Evolutionary conservation across 2,329 filamentous ascomycete species (phyloP).

Genomic region (Orbilia brochopaga): DNA sequence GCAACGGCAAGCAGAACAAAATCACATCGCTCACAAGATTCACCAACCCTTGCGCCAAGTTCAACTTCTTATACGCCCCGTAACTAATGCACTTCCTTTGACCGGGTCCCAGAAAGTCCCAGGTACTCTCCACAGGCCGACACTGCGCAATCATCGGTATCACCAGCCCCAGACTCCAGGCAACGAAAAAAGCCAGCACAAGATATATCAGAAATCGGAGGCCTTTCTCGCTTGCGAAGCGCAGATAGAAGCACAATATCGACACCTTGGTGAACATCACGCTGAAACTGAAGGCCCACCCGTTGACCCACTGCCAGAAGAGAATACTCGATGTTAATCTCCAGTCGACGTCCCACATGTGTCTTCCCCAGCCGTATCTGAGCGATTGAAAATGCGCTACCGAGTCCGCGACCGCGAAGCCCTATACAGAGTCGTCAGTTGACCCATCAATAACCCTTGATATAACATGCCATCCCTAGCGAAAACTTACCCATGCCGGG

Average conservation of each 20-base stretch:
- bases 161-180: conserved; percentile 39
- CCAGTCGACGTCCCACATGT: conserved; percentile 51
- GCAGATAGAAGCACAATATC: conserved; percentile 45
- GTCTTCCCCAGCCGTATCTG: conserved; percentile 42
- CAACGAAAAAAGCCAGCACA: conserved; percentile 35
- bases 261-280: conserved; percentile 49
- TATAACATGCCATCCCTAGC: background rate
- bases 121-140: conserved; percentile 22
- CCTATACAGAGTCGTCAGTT: conserved; percentile 8
- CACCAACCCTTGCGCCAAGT: conserved; percentile 39
- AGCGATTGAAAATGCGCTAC: conserved; percentile 38
- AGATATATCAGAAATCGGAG: conserved; percentile 35
- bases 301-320: conserved; percentile 48
- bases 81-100: conserved; percentile 29
- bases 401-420: conserved; percentile 33
- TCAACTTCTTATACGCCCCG: conserved; percentile 26
- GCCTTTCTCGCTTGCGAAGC: conserved; percentile 27
- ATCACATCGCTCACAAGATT: conserved; percentile 43
- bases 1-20: conserved; percentile 38
- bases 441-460: background rate
- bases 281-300: conserved; percentile 44
- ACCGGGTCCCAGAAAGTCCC: conserved; percentile 17
- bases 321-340: conserved; percentile 21
- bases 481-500: conserved; percentile 35
- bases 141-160: conserved; percentile 42